Conservation (phyloP, 176 grass and related monocot species). For the Musa schizocarpa region DNA sequence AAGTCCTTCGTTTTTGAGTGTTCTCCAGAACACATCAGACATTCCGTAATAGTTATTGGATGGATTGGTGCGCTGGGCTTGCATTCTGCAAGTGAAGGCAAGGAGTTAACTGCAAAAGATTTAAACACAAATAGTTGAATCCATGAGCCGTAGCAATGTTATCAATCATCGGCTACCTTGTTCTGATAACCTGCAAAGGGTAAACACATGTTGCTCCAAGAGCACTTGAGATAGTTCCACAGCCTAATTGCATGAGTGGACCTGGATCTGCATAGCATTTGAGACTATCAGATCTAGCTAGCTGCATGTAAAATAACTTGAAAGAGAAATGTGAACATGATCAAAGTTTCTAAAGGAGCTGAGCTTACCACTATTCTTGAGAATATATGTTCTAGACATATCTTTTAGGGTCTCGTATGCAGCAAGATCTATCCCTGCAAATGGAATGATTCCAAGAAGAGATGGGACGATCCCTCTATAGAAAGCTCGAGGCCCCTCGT, state of each 20-base stretch:
- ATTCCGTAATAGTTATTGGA: slow-evolving; percentile 62
- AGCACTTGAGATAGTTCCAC: slow-evolving; percentile 74
- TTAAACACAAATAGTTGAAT: slow-evolving; percentile 3
- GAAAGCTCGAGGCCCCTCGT: slow-evolving; percentile 76
- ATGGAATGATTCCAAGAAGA: slow-evolving; percentile 83
- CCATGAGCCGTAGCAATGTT: not conserved
- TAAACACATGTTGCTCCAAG: slow-evolving; percentile 86
- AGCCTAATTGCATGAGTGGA: slow-evolving; percentile 66
- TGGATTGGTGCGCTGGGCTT: slow-evolving; percentile 57
- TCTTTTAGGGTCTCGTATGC: slow-evolving; percentile 87
- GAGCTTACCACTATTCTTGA: slow-evolving; percentile 56
- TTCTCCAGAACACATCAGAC: slow-evolving; percentile 64
- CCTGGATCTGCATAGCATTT: slow-evolving; percentile 64
- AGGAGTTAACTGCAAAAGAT: slow-evolving; percentile 6
- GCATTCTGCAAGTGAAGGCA: slow-evolving; percentile 43
- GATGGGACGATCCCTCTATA: slow-evolving; percentile 77
- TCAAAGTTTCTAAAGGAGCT: slow-evolving; percentile 18
- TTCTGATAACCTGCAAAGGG: slow-evolving; percentile 88
- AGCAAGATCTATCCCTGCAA: slow-evolving; percentile 88
- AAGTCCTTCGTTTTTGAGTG: slow-evolving; percentile 43
- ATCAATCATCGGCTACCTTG: slow-evolving; percentile 35
- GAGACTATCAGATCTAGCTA: slow-evolving; percentile 4
- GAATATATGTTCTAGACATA: slow-evolving; percentile 72
- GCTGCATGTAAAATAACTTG: not conserved
- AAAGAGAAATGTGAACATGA: not conserved